A percentile compares a stretch with the other conserved stretches of the same genome.
Conservation (phyloP, 441 rosid genomes). For the Adansonia gregorii region DNA sequence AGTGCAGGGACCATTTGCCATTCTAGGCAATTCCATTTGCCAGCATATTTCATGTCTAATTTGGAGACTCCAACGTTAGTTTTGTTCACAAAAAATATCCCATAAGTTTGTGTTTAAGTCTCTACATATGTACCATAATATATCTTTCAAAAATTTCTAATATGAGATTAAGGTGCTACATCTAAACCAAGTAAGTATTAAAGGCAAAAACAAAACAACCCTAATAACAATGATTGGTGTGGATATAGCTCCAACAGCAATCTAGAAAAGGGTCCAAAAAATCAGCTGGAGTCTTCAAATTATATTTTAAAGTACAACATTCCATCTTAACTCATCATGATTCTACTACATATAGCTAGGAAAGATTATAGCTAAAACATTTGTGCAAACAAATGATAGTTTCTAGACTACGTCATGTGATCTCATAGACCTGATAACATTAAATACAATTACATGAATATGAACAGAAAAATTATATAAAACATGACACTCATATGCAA, state of each 20-base stretch:
- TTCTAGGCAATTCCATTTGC: background rate
- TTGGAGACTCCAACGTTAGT: too few species aligned
- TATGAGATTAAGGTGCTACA: too few species aligned
- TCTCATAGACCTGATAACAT: too few species aligned
- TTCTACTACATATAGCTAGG: background rate
- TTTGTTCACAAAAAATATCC: too few species aligned
- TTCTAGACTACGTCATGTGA: too few species aligned
- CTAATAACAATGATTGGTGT: background rate
- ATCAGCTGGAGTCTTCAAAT: background rate
- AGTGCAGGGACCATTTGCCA: background rate
- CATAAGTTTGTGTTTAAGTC: too few species aligned
- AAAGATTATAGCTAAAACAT: background rate
- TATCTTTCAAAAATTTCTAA: too few species aligned
- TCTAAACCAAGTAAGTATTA: background rate
- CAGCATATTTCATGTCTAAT: background rate
- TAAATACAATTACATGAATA: too few species aligned
- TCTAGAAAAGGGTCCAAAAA: background rate
- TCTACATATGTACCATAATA: too few species aligned
- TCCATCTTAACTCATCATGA: background rate
- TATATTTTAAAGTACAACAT: background rate
- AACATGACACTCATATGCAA: too few species aligned
- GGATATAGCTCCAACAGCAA: background rate
- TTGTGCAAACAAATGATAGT: background rate
- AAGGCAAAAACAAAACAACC: background rate
- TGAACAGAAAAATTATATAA: too few species aligned